These are phyloP conservation scores for Boletus reticulatus DNA, from an alignment of 768 basidiomycete genomes.

Conservation along the genomic window DNA sequence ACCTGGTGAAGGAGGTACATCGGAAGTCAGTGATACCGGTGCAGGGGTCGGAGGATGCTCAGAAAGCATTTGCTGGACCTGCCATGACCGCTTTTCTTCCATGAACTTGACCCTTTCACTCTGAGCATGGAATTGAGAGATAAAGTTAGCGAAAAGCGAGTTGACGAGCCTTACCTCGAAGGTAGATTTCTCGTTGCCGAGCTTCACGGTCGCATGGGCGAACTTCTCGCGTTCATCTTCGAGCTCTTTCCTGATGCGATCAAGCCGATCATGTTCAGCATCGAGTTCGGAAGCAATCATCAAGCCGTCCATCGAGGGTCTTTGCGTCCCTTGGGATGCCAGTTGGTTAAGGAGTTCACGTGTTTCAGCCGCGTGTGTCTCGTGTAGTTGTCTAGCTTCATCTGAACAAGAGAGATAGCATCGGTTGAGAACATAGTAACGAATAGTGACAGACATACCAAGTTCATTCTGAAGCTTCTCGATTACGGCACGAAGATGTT, in stretches of 20 bases:
- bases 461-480: conserved; percentile 54
- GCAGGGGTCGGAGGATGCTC: conserved; percentile 47
- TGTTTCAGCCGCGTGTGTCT: conserved; percentile 41
- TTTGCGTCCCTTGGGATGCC: conserved; percentile 36
- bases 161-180: conserved; percentile 55
- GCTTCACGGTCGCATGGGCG: conserved; percentile 57
- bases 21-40: conserved; percentile 24
- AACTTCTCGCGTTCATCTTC: conserved; percentile 65
- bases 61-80: conserved; percentile 58
- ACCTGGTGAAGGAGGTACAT: conserved; percentile 14
- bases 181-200: conserved; percentile 62
- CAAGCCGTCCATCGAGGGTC: conserved; percentile 41
- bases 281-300: conserved; percentile 53
- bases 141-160: background rate
- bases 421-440: conserved; percentile 10
- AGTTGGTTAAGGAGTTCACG: conserved; percentile 58
- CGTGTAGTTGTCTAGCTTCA: conserved; percentile 45
- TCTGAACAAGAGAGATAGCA: conserved; percentile 31
- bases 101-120: conserved; percentile 56
- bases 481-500: conserved; percentile 50
- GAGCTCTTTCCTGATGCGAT: conserved; percentile 52
- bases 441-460: conserved; percentile 38
- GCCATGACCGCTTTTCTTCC: conserved; percentile 77
- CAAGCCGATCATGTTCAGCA: conserved; percentile 52
- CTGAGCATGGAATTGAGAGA: conserved; percentile 34